These are phyloP conservation scores for Didymella arachidicola DNA, from an alignment of 2,329 filamentous ascomycete genomes.

Conservation along the genomic window DNA sequence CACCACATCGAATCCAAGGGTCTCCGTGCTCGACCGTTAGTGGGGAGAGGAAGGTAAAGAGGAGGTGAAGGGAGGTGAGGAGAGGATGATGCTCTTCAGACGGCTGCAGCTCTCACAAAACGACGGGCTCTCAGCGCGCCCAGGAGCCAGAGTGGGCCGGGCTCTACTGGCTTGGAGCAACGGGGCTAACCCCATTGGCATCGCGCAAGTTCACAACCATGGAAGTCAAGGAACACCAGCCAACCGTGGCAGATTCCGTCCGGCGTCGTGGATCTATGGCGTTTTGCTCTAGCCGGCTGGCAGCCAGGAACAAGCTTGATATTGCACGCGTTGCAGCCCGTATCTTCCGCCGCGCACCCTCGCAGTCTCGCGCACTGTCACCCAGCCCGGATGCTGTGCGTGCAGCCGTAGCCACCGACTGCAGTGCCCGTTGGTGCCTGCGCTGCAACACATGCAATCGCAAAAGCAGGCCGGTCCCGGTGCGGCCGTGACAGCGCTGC, in stretches of 20 bases:
- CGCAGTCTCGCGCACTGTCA: slow-evolving; percentile 23
- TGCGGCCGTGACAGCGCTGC: not conserved
- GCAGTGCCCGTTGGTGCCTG: slow-evolving; percentile 2
- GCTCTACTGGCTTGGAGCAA: slow-evolving; percentile 27
- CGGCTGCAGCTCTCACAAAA: slow-evolving; percentile 48
- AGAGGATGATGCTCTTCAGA: slow-evolving; percentile 41
- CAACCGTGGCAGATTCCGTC: slow-evolving; percentile 21
- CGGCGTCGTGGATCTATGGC: slow-evolving; percentile 34
- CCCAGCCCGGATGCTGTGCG: slow-evolving; percentile 19
- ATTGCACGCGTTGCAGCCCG: slow-evolving; percentile 30
- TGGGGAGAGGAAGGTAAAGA: slow-evolving; percentile 39
- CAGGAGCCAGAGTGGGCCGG: slow-evolving; percentile 35
- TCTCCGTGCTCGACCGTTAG: slow-evolving; percentile 51
- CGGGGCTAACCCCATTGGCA: slow-evolving; percentile 25
- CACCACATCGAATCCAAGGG: slow-evolving; percentile 50
- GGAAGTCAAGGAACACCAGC: slow-evolving; percentile 44
- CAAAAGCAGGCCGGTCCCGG: slow-evolving; percentile 1
- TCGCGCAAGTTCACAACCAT: slow-evolving; percentile 31
- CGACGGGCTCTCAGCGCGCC: slow-evolving; percentile 44
- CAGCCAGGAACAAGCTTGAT: slow-evolving; percentile 47
- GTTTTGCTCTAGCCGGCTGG: slow-evolving; percentile 40
- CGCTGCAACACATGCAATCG: slow-evolving; percentile 12
- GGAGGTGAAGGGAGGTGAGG: slow-evolving; percentile 41
- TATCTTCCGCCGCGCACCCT: slow-evolving; percentile 29
- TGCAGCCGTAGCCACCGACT: slow-evolving; percentile 13